Conservation (phyloP, 192 early-diverging fungal species). For the Pilaira anomala region DNA sequence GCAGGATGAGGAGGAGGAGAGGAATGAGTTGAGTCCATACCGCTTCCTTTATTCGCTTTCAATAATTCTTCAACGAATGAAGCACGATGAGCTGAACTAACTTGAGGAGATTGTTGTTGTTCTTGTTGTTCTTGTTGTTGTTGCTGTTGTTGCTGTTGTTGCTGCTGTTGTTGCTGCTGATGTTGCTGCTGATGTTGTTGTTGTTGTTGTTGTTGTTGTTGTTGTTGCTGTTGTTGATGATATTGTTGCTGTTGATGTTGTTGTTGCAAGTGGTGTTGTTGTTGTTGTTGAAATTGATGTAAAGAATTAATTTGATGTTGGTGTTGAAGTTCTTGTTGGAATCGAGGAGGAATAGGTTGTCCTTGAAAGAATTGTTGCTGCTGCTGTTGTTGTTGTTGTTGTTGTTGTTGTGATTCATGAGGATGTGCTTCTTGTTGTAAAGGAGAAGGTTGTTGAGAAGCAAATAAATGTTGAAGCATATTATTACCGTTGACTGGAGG, state of each 20-base stretch:
- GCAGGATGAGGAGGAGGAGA: too few relatives aligned
- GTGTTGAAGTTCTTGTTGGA: background rate
- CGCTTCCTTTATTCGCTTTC: background rate
- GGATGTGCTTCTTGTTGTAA: background rate
- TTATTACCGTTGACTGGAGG: background rate
- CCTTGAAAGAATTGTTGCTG: conserved; percentile 2
- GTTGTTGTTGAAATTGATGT: conserved; percentile 2
- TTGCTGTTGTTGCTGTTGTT: background rate
- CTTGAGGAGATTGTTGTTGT: background rate
- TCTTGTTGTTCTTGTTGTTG: background rate
- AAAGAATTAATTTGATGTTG: background rate
- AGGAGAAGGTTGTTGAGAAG: background rate
- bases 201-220: background rate
- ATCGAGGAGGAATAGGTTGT: background rate
- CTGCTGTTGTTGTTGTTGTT: conserved; percentile 4
- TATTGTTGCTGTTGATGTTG: background rate
- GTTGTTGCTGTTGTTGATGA: background rate
- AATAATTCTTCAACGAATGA: conserved; percentile 14
- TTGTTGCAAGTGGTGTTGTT: background rate
- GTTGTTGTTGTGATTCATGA: conserved; percentile 6
- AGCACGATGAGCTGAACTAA: conserved; percentile 4
- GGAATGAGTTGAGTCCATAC: background rate
- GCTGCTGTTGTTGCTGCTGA: background rate
- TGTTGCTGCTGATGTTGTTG: too few relatives aligned
- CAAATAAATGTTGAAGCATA: conserved; percentile 3